Base-by-base conservation (phyloP, 2,329 filamentous ascomycete species). In the Microthyrium microscopicum region DNA sequence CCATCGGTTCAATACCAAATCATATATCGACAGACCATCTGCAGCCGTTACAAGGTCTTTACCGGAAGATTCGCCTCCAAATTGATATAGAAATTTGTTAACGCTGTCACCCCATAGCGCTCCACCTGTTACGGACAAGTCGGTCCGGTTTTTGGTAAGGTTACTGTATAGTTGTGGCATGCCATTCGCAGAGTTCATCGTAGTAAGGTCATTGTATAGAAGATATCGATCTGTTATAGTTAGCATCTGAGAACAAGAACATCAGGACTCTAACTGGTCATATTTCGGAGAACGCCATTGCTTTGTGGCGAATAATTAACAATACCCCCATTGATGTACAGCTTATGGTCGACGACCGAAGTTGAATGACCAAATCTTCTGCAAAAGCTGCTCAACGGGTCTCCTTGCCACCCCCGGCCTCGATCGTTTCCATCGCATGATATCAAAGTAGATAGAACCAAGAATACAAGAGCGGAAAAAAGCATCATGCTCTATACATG, bases 81-180 rank as follows among this genome's bases (percentile, higher is more conserved):
- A 77, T 2, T 71, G 55, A 45, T 73, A 76, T 31, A 77, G 62
- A 27, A 63, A 58, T 46, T 74, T 73, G 52, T 77, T 77, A 25
- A 70, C 57, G 18, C 62, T 55, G 46, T 77, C 73, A 5, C 61
- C 56, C 71, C 71, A 77, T 9, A 76, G 51, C 3, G 63, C 47
- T 8, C 60, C 61, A 18, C 62, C 58, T 27, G 53, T 51, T 5
- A 65, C 52, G 39, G 55, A 53, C 1, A 72, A 72, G n/a, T 75
- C 57, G 3, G 62, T 60, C 12, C 53, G 53, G 38, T 72, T 70
- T 46, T 76, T 77, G 24, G 62, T 64, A 6, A 75, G 55, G 36
- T 73, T 70, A 24, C 62, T 60, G 36, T 68, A 58, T 20, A 73
- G 57, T 26, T 59, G 55, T 3, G 71, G 72, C 57, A 62, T 59